Evolutionary conservation across 2,329 filamentous ascomycete species (phyloP), one percentile per base, ranked within the genome.

Genomic region (Alternaria solani): DNA sequence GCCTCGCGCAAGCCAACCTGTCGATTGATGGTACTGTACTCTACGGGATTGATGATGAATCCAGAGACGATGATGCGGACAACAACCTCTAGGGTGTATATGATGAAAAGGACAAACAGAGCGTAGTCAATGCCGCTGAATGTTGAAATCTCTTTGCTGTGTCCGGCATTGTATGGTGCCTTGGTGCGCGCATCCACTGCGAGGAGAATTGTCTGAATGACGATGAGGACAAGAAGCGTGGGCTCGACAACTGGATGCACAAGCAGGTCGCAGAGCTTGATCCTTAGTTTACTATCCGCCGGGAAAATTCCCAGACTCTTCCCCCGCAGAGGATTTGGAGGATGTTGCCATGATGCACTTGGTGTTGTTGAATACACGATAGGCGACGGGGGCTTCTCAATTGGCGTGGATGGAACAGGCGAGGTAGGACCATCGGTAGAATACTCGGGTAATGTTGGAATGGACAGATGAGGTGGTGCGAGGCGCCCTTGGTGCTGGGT

Each of bases 61-160:
- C 95, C 96, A 0, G 95, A 99, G 0, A 99, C 96, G 61, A 99
- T 90, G 42, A 94, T 89, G 56, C 94, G 91, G 62, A 92, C 88
- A 56, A 90, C 82, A 36, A 96, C 85, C 78, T 99, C 96, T 23
- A 96, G 72, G 0, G 94, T 97, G 76, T 98, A 99, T 51, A 99
- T 86, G 59, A 91, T 83, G 77, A 99, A 99, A 6, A 99, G 87
- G 2, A 79, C 88, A 44, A 98, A 84, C 58, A 98, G 87, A 25
- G 90, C 88, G 84, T 89, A 96, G 76, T 97, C 93, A 62, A 93
- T 91, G 9, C 83, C 79, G 2, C 81, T 81, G 4, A 92, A 91
- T 90, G 92, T 97, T 49, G 78, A 78, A 2, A 81, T 76, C 2
- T 87, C 86, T 7, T 90, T 85, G 34, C 61, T 57, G 16, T 43